Conservation (phyloP, 2,329 filamentous ascomycete species). For the Pestalotiopsis fici region DNA sequence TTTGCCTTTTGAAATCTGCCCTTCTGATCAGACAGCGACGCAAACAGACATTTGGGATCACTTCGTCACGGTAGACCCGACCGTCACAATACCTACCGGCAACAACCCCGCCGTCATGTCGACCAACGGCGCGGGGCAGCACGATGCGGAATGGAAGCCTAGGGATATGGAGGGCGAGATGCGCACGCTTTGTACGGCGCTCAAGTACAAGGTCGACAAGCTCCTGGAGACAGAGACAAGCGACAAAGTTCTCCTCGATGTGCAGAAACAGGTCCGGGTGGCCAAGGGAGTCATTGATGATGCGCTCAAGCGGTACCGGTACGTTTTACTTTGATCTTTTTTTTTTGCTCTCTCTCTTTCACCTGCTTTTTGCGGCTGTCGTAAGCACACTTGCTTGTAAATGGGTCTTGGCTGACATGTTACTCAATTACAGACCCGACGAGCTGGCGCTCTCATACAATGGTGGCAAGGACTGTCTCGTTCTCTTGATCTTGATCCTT, state of each 20-base stretch:
- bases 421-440: conserved; percentile 55
- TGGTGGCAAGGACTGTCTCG: conserved; percentile 95
- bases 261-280: conserved; percentile 74
- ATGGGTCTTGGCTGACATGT: neutral
- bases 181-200: conserved; percentile 43
- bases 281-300: conserved; percentile 75
- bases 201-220: conserved; percentile 61
- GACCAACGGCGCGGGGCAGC: conserved; percentile 1
- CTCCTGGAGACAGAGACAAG: conserved; percentile 65
- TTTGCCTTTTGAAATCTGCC: neutral
- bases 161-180: conserved; percentile 9
- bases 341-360: conserved; percentile 7
- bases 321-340: conserved; percentile 29
- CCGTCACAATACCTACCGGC: neutral
- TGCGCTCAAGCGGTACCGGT: conserved; percentile 77
- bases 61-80: neutral
- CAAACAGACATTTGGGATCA: neutral
- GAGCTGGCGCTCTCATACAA: conserved; percentile 93
- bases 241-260: conserved; percentile 57
- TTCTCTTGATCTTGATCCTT: conserved; percentile 85
- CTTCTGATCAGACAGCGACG: neutral
- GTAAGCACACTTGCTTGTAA: neutral
- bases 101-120: neutral
- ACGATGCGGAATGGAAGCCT: conserved; percentile 1
- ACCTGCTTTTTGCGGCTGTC: neutral